These are phyloP conservation scores for Histomonas meleagridis DNA, from an alignment of 208 protist species.

Conservation along the genomic window DNA sequence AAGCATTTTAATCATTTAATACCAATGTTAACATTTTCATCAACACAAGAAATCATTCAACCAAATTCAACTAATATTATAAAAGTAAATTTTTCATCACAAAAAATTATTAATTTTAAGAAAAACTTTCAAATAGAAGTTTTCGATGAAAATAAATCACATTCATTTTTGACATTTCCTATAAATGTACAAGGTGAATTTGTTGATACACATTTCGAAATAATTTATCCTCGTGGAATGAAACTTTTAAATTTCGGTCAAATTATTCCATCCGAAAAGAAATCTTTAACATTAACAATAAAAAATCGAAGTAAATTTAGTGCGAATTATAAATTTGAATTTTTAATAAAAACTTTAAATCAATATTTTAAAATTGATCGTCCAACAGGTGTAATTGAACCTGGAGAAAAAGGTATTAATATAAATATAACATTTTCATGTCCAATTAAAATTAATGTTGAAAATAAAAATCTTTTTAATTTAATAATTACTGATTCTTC, in stretches of 20 bases:
- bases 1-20: not conserved
- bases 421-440: not conserved
- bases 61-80: not conserved
- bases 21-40: not conserved
- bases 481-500: not conserved
- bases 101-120: not conserved
- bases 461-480: not conserved
- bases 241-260: not conserved
- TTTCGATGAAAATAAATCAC: not conserved
- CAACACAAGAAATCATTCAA: not conserved
- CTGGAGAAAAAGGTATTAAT: not conserved
- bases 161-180: not conserved
- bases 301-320: not conserved
- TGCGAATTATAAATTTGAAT: not conserved
- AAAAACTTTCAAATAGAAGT: not conserved
- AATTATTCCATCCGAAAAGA: not conserved
- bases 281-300: not conserved
- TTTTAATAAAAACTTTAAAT: not conserved
- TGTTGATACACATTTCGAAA: slow-evolving; percentile 1
- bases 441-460: too few species aligned
- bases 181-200: not conserved
- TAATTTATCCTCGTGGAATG: not conserved
- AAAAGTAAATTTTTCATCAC: not conserved
- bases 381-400: not conserved
- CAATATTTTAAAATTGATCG: not conserved